Percentiles rank a stretch among this genome's conserved stretches.
Conservation (phyloP, 208 protist species). For the Porcisia deanei region DNA sequence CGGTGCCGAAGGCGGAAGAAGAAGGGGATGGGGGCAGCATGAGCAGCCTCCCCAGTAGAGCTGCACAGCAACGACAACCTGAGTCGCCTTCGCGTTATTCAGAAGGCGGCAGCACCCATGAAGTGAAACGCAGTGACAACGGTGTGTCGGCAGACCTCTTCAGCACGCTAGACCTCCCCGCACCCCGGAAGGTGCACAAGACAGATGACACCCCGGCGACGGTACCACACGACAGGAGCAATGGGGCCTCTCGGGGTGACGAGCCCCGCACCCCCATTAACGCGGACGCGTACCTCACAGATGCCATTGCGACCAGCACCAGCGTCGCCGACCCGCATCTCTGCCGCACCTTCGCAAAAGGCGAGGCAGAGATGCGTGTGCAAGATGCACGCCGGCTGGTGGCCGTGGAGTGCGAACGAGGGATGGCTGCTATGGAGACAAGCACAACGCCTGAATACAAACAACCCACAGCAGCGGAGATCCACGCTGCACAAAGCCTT, state of each 20-base stretch:
- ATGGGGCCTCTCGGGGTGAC: background rate
- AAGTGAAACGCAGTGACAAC: slow-evolving; percentile 3
- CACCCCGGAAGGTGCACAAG: slow-evolving; percentile 20
- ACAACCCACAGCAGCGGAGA: background rate
- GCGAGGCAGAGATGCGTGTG: slow-evolving; percentile 9
- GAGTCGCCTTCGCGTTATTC: background rate
- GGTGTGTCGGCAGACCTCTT: slow-evolving; percentile 13
- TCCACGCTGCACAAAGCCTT: slow-evolving; percentile 7
- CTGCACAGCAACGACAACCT: background rate
- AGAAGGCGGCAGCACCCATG: background rate
- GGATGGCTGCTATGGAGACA: background rate
- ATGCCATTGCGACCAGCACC: background rate
- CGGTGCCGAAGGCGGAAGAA: background rate
- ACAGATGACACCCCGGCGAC: slow-evolving; percentile 1
- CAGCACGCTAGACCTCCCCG: slow-evolving; percentile 11
- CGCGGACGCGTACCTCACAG: background rate
- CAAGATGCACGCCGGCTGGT: slow-evolving; percentile 25
- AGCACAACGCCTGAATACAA: background rate
- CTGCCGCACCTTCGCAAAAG: slow-evolving; percentile 1
- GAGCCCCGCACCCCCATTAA: background rate
- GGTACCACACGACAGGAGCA: background rate
- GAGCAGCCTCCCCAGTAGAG: background rate
- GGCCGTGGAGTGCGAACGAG: slow-evolving; percentile 28
- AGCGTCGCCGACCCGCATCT: background rate
- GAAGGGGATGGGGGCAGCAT: background rate